Base-by-base conservation (phyloP, 768 basidiomycete genomes). In the Hydnomerulius pinastri region DNA sequence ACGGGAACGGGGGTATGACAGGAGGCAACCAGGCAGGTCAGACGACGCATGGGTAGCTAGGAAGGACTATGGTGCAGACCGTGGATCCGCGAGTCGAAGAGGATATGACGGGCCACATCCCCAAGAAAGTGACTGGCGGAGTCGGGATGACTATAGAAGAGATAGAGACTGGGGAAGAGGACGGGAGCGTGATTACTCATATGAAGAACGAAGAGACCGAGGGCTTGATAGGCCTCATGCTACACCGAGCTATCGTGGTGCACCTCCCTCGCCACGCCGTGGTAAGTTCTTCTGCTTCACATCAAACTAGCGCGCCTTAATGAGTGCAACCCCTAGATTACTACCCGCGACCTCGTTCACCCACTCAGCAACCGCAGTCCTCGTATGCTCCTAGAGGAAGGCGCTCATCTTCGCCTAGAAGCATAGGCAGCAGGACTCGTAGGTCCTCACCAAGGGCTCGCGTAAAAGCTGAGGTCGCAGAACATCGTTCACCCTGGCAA, bases 81-180 rank as follows among this genome's bases (percentile, higher is more conserved):
- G 57, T 39, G 18, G 24, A 9, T 20, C 37, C 15, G n/a, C 21
- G 27, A 50, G 11, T 43, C 53, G 62, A 28, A 43, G 62, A 36
- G 58, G 43, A 11, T 54, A 63, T 28, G 50, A 43, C 18, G 20
- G 27, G 13, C 18, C 21, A 28, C n/a, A 18, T 23, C 41, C 50
- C 17, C 39, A 62, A 28, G 58, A 60, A 18, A 17, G 21, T 5
- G 57, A 63, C 2, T 47, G 60, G 57, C 63, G 43, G 32, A 32
- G 43, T 39, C 60, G 60, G 18, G 63, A 66, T 12, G 61, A 61
- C 30, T 57, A 59, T 32, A 56, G 61, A 45, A 54, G 56, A 50
- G 58, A 58, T 3, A 47, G 63, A 20, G 51, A 64, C 1, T 55
- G 55, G 21, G 61, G 51, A 10, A 53, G 64, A 51, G 63, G 56